Base-by-base conservation (phyloP, 305 asterid genomes). In the Fraxinus sp. region DNA sequence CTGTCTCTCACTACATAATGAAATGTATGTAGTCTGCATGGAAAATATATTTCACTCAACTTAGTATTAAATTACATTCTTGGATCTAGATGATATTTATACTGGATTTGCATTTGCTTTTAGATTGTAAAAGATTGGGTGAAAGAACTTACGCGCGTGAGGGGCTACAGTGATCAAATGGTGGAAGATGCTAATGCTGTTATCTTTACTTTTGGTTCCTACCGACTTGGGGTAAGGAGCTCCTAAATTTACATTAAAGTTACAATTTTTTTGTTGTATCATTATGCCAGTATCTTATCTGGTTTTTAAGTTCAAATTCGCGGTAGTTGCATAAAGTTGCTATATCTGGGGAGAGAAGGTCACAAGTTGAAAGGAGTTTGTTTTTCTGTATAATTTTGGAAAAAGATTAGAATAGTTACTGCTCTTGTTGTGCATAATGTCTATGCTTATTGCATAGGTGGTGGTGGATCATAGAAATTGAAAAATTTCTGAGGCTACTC, bases 61-160 rank as follows among this genome's bases (percentile, higher is more conserved):
- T 52, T 16, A 52, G 64, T 52, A 16, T 52, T 52, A 24, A 11
- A 81, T n/a, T 70, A 9, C 35, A 79, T 35, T 72, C 72, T 81
- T 83, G 70, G 77, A 30, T 74, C 57, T 59, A 77, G 52, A 16
- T 75, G 68, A 28, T 78, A 5, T 32, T 16, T 80, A 70, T 70
- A 6, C 52, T 11, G n/a, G 62, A 22, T 26, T 16, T 57, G n/a
- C 32, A 71, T 28, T 64, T 70, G 75, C 30, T 70, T 83, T 33
- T 83, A 96, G 99, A 90, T 93, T 87, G 97, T 93, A 73, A 96
- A 90, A 84, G 93, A 89, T 66, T 93, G 99, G 99, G 98, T 95
- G 85, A 96, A 92, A 86, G 94, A 88, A 16, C 89, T 92, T 80
- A 93, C 98, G 59, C 92, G 95, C 37, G 46, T 89, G 88, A 89